phyloP scores from a whole-genome alignment of 768 basidiomycete genomes.

The Paxillus rubicundulus region DNA sequence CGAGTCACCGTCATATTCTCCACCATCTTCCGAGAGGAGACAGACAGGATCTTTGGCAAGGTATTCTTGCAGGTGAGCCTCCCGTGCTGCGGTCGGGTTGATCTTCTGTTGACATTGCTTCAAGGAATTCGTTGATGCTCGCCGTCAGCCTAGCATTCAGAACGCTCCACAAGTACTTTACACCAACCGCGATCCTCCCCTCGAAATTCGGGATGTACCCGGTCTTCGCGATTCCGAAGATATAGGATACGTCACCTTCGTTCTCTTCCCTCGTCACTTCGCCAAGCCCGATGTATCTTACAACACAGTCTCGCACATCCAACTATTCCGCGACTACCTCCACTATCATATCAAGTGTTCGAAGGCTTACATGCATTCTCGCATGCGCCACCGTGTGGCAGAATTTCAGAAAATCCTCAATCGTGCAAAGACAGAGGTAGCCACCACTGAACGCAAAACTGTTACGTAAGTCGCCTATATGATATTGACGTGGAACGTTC shows the following conservation, averaged over 20 bases:
- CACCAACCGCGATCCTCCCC: slow-evolving; percentile 89
- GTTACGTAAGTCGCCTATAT: slow-evolving; percentile 57
- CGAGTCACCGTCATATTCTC: slow-evolving; percentile 98
- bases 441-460: slow-evolving; percentile 83
- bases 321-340: slow-evolving; percentile 97
- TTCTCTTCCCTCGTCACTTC: slow-evolving; percentile 97
- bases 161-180: slow-evolving; percentile 97
- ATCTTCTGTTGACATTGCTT: slow-evolving; percentile 4
- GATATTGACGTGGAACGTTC: background rate
- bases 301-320: slow-evolving; percentile 88
- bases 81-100: background rate
- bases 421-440: slow-evolving; percentile 90
- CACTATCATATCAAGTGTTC: slow-evolving; percentile 99
- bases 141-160: slow-evolving; percentile 87
- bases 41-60: slow-evolving; percentile 94
- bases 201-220: slow-evolving; percentile 89
- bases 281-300: slow-evolving; percentile 62
- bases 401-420: slow-evolving; percentile 97
- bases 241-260: slow-evolving; percentile 95
- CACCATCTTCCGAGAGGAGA: slow-evolving; percentile 95
- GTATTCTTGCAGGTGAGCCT: slow-evolving; percentile 91
- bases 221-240: slow-evolving; percentile 83
- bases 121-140: slow-evolving; percentile 99
- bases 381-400: slow-evolving; percentile 90
- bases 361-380: slow-evolving; percentile 98